phyloP scores from a whole-genome alignment of 768 basidiomycete genomes.

The Coprinopsis cinerea region DNA sequence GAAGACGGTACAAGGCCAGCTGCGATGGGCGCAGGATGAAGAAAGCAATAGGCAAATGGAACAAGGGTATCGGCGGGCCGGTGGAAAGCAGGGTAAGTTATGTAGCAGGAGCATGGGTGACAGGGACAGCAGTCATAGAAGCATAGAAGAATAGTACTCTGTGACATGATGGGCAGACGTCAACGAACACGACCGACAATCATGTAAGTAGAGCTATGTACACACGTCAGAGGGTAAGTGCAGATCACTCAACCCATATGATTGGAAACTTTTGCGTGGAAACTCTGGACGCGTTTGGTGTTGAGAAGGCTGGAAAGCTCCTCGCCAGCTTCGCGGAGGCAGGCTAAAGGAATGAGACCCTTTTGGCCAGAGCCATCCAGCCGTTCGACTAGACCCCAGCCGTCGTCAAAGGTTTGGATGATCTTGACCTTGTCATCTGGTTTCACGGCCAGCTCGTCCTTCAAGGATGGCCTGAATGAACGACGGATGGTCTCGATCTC shows the following conservation, averaged over 20 bases:
- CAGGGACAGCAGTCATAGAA: too few relatives aligned
- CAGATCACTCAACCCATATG: not conserved
- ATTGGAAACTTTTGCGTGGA: conserved; percentile 6
- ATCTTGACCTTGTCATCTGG: conserved; percentile 50
- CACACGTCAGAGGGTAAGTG: not conserved
- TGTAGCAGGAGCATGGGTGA: too few relatives aligned
- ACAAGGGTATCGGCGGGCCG: too few relatives aligned
- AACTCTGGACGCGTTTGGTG: conserved; percentile 7
- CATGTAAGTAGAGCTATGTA: too few relatives aligned
- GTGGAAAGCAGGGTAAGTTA: too few relatives aligned
- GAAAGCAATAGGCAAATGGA: too few relatives aligned
- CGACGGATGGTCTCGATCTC: conserved; percentile 46
- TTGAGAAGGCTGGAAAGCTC: conserved; percentile 5
- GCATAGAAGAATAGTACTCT: too few relatives aligned
- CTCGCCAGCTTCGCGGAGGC: conserved; percentile 33
- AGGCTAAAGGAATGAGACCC: conserved; percentile 66
- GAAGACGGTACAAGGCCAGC: too few relatives aligned
- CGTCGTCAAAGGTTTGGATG: conserved; percentile 58
- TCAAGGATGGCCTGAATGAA: conserved; percentile 49
- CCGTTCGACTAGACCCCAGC: conserved; percentile 62
- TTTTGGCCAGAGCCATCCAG: conserved; percentile 16
- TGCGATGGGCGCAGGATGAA: too few relatives aligned
- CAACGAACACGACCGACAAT: too few relatives aligned
- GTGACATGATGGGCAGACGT: too few relatives aligned
- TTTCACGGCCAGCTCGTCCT: conserved; percentile 53